phyloP scores from a whole-genome alignment of 805 yeast genomes.

The Saccharomycopsis olivae region DNA sequence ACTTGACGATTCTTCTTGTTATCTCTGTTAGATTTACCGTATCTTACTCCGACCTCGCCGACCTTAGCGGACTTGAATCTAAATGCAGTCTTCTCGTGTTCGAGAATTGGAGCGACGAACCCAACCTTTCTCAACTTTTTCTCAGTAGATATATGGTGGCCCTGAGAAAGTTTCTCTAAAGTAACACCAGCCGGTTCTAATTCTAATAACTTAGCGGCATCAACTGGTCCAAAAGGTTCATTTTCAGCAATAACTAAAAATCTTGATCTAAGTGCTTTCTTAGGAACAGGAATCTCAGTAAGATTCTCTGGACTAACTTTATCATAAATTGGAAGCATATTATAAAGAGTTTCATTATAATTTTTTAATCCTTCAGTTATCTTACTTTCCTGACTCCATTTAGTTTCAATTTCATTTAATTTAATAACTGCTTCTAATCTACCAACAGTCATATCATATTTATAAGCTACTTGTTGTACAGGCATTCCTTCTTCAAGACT shows the following conservation, averaged over 20 bases:
- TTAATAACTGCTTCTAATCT: conserved; percentile 82
- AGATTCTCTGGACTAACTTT: conserved; percentile 53
- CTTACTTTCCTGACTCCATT: conserved; percentile 42
- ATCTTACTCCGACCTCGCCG: conserved; percentile 83
- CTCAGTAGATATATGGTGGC: conserved; percentile 33
- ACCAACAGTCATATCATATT: conserved; percentile 70
- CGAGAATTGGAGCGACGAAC: conserved; percentile 45
- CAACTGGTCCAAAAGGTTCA: conserved; percentile 92
- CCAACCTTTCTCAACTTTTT: conserved; percentile 24
- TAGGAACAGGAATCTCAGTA: conserved; percentile 90
- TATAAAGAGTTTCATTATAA: conserved; percentile 54
- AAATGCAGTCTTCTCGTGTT: conserved; percentile 64
- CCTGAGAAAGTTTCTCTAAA: conserved; percentile 52
- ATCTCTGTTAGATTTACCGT: conserved; percentile 86
- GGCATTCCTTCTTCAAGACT: conserved; percentile 43
- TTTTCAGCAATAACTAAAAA: conserved; percentile 87
- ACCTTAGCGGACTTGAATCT: conserved; percentile 69
- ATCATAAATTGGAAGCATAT: conserved; percentile 70
- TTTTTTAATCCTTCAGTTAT: conserved; percentile 45
- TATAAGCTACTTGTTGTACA: conserved; percentile 65
- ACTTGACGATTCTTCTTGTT: conserved; percentile 72
- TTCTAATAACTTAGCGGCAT: conserved; percentile 77
- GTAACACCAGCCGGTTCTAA: conserved; percentile 84
- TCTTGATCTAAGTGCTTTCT: conserved; percentile 68
- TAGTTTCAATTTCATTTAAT: conserved; percentile 53